Conservation (phyloP, 371 early-diverging fungal genomes). For the Lichtheimia corymbifera region DNA sequence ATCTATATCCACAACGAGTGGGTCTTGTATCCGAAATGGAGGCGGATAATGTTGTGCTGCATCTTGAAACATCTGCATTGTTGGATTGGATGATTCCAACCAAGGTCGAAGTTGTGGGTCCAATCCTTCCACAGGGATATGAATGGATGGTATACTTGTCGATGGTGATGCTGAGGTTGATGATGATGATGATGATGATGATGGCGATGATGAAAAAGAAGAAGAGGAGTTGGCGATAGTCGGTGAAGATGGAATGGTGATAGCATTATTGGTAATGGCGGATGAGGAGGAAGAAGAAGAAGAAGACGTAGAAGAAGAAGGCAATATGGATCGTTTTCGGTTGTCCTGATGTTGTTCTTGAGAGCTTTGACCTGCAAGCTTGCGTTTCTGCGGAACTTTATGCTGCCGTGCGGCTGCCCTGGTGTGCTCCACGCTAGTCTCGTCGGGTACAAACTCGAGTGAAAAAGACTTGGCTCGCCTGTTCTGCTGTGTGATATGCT, state of each 20-base stretch:
- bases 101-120: no score
- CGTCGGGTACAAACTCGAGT: constrained; percentile 24
- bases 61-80: no score
- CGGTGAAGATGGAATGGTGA: constrained; percentile 1
- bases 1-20: constrained; percentile 41
- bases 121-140: no score
- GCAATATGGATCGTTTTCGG: constrained; percentile 1
- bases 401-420: constrained; percentile 4
- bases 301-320: constrained; percentile 4
- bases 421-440: constrained; percentile 10
- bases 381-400: constrained; percentile 17
- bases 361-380: constrained; percentile 3
- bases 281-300: constrained; percentile 6
- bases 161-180: neutral
- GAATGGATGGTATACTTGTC: no score
- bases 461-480: constrained; percentile 15
- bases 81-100: no score
- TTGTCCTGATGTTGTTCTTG: neutral
- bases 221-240: neutral
- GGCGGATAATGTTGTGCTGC: constrained; percentile 12
- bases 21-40: constrained; percentile 36
- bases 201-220: neutral
- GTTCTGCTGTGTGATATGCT: constrained; percentile 25
- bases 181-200: neutral
- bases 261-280: neutral